Conservation (phyloP, 768 basidiomycete species). For the Leucosporidium scottii region DNA sequence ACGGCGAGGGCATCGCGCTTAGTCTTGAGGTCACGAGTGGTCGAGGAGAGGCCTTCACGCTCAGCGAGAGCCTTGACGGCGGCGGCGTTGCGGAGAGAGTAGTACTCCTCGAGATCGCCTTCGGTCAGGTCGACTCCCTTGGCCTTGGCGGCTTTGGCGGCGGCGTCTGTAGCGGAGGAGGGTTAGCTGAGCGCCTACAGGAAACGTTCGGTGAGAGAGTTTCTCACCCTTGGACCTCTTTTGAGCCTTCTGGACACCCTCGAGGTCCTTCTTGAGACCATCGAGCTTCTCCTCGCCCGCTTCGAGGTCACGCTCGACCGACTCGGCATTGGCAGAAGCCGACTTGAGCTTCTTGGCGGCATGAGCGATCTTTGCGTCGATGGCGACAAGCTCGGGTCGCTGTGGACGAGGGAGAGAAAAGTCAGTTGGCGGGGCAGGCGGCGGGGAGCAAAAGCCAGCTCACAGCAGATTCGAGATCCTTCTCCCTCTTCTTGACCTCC, state of each 20-base stretch:
- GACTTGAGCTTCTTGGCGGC: slow-evolving; percentile 69
- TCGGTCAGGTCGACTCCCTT: slow-evolving; percentile 71
- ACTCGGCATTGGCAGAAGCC: slow-evolving; percentile 56
- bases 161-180: slow-evolving; percentile 53
- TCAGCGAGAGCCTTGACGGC: slow-evolving; percentile 76
- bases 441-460: slow-evolving; percentile 16
- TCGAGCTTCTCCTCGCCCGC: slow-evolving; percentile 42
- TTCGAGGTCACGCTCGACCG: slow-evolving; percentile 54
- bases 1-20: slow-evolving; percentile 57
- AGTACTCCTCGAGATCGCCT: slow-evolving; percentile 81
- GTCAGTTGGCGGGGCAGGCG: background rate
- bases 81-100: slow-evolving; percentile 68
- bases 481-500: slow-evolving; percentile 82
- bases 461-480: slow-evolving; percentile 74
- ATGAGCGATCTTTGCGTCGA: slow-evolving; percentile 83
- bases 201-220: background rate
- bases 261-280: slow-evolving; percentile 58
- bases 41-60: slow-evolving; percentile 72
- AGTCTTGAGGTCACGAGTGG: slow-evolving; percentile 76
- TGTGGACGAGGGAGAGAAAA: slow-evolving; percentile 38
- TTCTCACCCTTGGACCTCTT: slow-evolving; percentile 65
- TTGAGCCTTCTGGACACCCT: slow-evolving; percentile 59
- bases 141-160: slow-evolving; percentile 58
- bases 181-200: background rate
- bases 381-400: slow-evolving; percentile 75